A percentile compares a stretch with the other conserved stretches of the same genome.
phyloP scores from a whole-genome alignment of 1,139 yeast species.

The Hansenula sp. region DNA sequence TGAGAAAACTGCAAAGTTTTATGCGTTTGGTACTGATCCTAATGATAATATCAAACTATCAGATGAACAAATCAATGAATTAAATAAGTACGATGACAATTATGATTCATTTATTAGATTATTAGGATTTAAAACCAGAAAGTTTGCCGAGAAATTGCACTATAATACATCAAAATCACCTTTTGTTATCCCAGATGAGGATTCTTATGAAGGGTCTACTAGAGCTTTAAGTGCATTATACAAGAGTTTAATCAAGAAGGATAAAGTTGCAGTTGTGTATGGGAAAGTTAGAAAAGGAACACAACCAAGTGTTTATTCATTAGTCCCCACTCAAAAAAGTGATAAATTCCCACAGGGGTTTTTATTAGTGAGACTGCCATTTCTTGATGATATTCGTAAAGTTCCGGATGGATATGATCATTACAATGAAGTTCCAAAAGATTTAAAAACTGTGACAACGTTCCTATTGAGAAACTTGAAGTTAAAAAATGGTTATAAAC shows the following conservation, averaged over 20 bases:
- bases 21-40: conserved; percentile 34
- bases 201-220: conserved; percentile 56
- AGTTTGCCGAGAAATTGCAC: conserved; percentile 41
- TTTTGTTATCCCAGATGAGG: conserved; percentile 59
- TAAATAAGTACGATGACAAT: conserved; percentile 33
- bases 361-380: conserved; percentile 56
- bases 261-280: conserved; percentile 67
- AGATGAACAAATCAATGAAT: conserved; percentile 29
- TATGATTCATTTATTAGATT: conserved; percentile 45
- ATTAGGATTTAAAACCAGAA: conserved; percentile 58
- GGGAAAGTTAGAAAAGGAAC: conserved; percentile 53
- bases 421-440: conserved; percentile 17
- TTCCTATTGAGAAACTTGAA: conserved; percentile 37
- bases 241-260: conserved; percentile 48
- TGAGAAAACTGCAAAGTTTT: conserved; percentile 33
- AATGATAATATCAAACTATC: conserved; percentile 38
- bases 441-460: conserved; percentile 33
- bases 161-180: conserved; percentile 53
- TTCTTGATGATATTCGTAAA: conserved; percentile 57
- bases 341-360: conserved; percentile 57
- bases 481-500: conserved; percentile 47
- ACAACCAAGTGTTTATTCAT: conserved; percentile 54
- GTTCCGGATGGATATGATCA: conserved; percentile 35
- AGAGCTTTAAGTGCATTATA: conserved; percentile 67
- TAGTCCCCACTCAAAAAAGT: conserved; percentile 21